Evolutionary conservation across 441 rosid species (phyloP), one percentile per base, ranked within the genome.

Genomic region (Viola pubescens): DNA sequence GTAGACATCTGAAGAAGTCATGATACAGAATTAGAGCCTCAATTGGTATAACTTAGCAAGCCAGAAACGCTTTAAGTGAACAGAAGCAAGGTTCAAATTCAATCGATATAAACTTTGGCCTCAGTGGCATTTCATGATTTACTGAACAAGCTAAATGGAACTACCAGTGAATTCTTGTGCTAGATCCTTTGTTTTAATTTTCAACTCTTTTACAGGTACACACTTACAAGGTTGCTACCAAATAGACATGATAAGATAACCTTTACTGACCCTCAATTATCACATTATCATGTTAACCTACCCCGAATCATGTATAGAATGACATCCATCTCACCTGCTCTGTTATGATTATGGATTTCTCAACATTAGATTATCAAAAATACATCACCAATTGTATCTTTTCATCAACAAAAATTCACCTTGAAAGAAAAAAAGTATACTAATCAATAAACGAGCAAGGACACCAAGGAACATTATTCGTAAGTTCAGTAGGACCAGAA

Each of bases 1-100:
- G 73, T 92, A 92, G 37, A 82, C 79, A 87, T 92, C 96, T 89
- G 75, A 38, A 53, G 41, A 7, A 26, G 13, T 55, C 52, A 38
- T n/a, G 14, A 53, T 58, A 44, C 41, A n/a, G 34, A 7, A 50
- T 38, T 4, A n/a, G 44, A 39, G 46, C 19, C 37, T 47, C 40
- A 38, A 48, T 39, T 39, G 14, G 14, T 26, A 3, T 11, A n/a
- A 16, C 13, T 1, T 4, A 6, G 12, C 49, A 14, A 26, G 16
- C 19, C 34, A 52, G 2, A 50, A 57, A n/a, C 3, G 12, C 48
- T n/a, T 4, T 4, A 12, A 8, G 14, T 48, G 51, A 8, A 11
- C 16, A 48, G n/a, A 5, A 8, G 14, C 12, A 19, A 51, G 37
- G 0, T 51, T 16, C 46, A 43, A 6, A 43, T 43, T 43, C 7